These are phyloP conservation scores for Arabidopsis suecica DNA, from an alignment of 345 rosid species.

Conservation along the genomic window DNA sequence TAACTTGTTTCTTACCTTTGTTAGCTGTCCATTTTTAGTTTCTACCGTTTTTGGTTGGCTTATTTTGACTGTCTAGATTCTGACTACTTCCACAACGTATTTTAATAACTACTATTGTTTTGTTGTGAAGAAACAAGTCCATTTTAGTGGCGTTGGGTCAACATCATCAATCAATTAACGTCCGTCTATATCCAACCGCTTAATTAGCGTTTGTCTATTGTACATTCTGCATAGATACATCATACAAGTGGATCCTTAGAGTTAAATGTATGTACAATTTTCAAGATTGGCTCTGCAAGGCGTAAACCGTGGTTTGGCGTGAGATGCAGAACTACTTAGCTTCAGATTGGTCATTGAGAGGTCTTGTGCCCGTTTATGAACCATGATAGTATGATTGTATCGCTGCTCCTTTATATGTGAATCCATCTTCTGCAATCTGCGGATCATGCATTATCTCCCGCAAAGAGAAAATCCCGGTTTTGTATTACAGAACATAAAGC, in stretches of 20 bases:
- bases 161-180: constrained; percentile 25
- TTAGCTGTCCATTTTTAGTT: constrained; percentile 21
- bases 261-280: background rate
- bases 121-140: constrained; percentile 19
- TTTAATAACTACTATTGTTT: background rate
- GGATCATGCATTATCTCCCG: constrained; percentile 89
- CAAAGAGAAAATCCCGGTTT: constrained; percentile 22
- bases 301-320: constrained; percentile 68
- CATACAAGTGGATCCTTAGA: background rate
- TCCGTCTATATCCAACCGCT: background rate
- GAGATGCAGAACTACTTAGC: constrained; percentile 58
- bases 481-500: background rate
- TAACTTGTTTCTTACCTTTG: background rate
- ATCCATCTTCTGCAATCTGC: constrained; percentile 80
- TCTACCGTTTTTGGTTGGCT: constrained; percentile 18
- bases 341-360: constrained; percentile 76
- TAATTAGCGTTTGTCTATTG: background rate
- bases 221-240: background rate
- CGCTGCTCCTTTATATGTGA: constrained; percentile 74
- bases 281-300: constrained; percentile 38
- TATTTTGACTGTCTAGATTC: constrained; percentile 20
- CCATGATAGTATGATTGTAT: constrained; percentile 60
- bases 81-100: background rate
- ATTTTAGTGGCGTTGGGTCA: constrained; percentile 33
- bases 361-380: constrained; percentile 62